Base-by-base conservation (phyloP, 305 asterid species). In the Striga hermonthica region DNA sequence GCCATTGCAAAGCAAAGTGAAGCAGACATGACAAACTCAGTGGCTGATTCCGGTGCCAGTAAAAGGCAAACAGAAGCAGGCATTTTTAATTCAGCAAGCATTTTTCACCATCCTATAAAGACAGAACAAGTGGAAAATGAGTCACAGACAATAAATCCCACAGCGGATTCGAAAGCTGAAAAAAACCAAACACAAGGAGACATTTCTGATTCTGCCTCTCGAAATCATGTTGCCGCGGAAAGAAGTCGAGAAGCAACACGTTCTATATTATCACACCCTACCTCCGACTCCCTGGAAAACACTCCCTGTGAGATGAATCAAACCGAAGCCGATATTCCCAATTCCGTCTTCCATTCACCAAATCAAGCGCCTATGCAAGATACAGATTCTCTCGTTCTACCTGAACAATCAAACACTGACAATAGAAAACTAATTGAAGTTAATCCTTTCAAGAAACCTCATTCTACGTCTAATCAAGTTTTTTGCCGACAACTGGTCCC, bases 1-100 rank as follows among this genome's bases (percentile, higher is more conserved):
- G 77, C 75, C 69, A 69, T 64, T 70, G 76, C 67, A 28, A 77
- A 73, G 54, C 80, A 64, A 66, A 72, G 55, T 66, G 68, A 58
- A 43, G 71, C 67, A 55, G 68, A 68, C 48, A 28, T 37, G 44
- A 36, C 72, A 2, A 62, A 45, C 60, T 61, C 72, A 16, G 52
- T 50, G 58, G 66, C 59, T 48, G 74, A 62, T 43, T 56, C 53
- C 65, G 73, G 71, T 55, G 22, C 62, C 22, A 72, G 68, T 39
- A 55, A 71, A 40, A 71, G 54, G 41, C 77, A 64, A 71, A 60
- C 53, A 7, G 76, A n/a, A 57, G 50, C 67, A 4, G 65, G 53
- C 45, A 37, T 39, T 64, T 64, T 72, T 58, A 63, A 64, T 10
- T 48, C 47, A 13, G 14, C 60, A 54, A 36, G 67, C 48, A 37